Evolutionary conservation across 2,329 filamentous ascomycete species (phyloP).

Genomic region (Metarhizium sp.): DNA sequence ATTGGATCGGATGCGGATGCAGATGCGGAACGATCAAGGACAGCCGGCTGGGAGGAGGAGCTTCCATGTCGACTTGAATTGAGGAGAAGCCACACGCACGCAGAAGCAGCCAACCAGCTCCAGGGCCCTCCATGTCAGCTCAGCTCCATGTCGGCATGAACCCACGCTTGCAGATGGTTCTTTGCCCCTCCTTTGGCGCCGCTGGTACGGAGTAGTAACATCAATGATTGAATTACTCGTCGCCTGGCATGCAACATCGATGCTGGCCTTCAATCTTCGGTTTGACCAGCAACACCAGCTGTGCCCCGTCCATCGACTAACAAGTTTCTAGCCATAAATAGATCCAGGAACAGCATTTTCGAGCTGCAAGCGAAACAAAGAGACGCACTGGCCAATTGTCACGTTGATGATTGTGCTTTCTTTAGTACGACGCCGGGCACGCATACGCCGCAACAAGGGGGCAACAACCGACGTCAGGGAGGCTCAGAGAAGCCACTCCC

Average conservation of each 20-base stretch:
- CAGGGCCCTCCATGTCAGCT: no score
- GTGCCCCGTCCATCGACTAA: no score
- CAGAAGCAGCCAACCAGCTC: not conserved
- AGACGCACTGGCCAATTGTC: not conserved
- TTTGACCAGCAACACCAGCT: no score
- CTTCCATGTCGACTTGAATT: not conserved
- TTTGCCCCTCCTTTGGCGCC: no score
- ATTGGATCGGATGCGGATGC: slow-evolving; percentile 5
- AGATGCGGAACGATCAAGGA: not conserved
- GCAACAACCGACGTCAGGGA: not conserved
- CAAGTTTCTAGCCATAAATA: not conserved
- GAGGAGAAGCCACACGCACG: not conserved
- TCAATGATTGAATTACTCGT: no score
- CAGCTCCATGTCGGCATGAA: no score
- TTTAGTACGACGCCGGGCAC: not conserved
- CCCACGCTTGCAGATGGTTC: no score
- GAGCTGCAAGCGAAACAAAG: not conserved
- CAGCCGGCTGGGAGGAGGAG: not conserved
- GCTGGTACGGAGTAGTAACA: no score
- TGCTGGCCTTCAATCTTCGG: no score
- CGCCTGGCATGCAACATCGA: no score
- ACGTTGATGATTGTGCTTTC: not conserved
- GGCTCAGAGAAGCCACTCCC: no score
- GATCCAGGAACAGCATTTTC: not conserved
- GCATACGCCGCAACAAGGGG: not conserved